A percentile compares a stretch with the other conserved stretches of the same genome.
Evolutionary conservation across 768 basidiomycete genomes (phyloP).

Genomic region (Lentinula boryana): DNA sequence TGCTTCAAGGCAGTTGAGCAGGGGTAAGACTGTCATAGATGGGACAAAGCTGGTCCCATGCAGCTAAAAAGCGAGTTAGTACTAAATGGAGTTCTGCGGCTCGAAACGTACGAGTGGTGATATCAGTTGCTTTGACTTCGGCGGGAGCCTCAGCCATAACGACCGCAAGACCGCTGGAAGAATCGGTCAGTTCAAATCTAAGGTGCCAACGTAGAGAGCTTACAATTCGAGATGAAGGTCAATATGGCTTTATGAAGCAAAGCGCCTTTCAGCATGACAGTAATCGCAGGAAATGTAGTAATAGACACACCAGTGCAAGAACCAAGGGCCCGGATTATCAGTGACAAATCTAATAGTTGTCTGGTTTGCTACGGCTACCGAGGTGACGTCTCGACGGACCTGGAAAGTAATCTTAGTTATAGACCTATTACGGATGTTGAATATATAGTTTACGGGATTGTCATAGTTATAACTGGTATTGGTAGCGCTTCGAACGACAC

Average conservation of each 20-base stretch:
- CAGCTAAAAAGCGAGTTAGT: background rate
- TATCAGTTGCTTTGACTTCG: background rate
- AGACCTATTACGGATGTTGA: background rate
- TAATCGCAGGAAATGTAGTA: background rate
- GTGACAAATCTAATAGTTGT: conserved; percentile 17
- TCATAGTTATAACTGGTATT: conserved; percentile 20
- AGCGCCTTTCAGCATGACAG: background rate
- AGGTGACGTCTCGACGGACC: conserved; percentile 19
- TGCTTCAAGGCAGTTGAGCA: background rate
- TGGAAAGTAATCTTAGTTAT: conserved; percentile 6
- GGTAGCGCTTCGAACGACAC: conserved; percentile 21
- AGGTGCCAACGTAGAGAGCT: background rate
- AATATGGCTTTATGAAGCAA: conserved; percentile 13
- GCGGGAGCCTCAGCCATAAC: conserved; percentile 13
- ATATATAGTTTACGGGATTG: conserved; percentile 36
- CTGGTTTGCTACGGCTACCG: conserved; percentile 10
- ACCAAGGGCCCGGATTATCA: conserved; percentile 13
- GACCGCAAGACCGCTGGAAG: conserved; percentile 9
- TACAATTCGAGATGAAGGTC: conserved; percentile 25
- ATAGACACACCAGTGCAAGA: conserved; percentile 12
- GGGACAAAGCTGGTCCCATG: conserved; percentile 5
- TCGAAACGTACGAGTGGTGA: conserved; percentile 2
- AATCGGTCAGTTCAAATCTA: background rate
- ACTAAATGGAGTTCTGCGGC: background rate
- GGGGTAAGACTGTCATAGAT: background rate